A percentile compares a stretch with the other conserved stretches of the same genome.
Evolutionary conservation across 208 protist genomes (phyloP).

Genomic region (Leishmania arabica): DNA sequence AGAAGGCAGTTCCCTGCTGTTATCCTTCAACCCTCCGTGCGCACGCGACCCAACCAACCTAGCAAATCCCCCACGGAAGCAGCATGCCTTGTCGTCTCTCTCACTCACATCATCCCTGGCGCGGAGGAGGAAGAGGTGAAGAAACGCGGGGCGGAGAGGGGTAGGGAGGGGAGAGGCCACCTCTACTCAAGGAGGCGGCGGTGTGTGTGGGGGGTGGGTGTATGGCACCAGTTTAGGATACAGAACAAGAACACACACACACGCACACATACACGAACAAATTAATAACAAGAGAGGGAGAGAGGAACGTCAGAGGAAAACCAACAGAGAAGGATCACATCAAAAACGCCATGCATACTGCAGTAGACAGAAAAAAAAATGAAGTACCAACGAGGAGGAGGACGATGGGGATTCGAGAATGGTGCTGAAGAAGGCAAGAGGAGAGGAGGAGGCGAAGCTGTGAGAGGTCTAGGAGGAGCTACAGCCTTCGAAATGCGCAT

Average conservation of each 20-base stretch:
- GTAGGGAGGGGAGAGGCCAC: background rate
- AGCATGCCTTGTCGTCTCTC: background rate
- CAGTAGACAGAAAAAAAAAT: background rate
- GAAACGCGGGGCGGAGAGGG: background rate
- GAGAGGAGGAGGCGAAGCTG: background rate
- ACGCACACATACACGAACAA: constrained; percentile 3
- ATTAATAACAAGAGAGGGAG: background rate
- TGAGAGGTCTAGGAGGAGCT: background rate
- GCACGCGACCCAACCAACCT: background rate
- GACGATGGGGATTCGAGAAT: background rate
- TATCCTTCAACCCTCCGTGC: background rate
- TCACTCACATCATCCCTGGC: background rate
- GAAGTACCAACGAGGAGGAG: background rate
- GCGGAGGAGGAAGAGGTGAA: background rate
- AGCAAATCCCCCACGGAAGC: background rate
- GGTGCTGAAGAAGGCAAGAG: background rate
- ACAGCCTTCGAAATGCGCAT: background rate
- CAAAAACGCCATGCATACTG: background rate
- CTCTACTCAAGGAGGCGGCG: background rate
- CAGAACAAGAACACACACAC: background rate
- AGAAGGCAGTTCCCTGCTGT: background rate
- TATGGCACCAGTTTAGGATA: background rate
- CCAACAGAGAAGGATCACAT: background rate
- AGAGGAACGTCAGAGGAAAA: background rate
- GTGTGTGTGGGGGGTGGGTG: too few relatives aligned